phyloP scores from a whole-genome alignment of 768 basidiomycete genomes.

The Kwoniella heveanensis region DNA sequence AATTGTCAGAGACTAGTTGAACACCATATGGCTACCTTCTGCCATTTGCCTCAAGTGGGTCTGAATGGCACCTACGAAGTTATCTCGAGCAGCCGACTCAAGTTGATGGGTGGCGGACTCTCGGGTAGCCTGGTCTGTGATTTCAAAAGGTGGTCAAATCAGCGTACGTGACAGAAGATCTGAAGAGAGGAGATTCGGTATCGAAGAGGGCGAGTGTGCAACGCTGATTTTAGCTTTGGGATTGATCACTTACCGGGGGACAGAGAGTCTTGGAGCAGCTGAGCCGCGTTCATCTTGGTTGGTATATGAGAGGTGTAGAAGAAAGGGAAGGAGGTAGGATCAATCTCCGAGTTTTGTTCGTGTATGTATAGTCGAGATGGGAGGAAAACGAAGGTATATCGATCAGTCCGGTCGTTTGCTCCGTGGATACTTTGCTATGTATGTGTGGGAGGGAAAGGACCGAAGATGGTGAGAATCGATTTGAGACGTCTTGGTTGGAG shows the following conservation, averaged over 20 bases:
- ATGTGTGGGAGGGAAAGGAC: slow-evolving; percentile 1
- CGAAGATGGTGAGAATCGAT: background rate
- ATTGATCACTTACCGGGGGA: slow-evolving; percentile 69
- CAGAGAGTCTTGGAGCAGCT: slow-evolving; percentile 88
- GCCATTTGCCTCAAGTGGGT: background rate
- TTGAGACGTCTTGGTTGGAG: background rate
- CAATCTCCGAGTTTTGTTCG: background rate
- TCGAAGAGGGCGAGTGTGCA: background rate
- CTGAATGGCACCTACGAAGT: slow-evolving; percentile 69
- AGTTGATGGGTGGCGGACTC: slow-evolving; percentile 87
- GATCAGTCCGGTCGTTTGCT: too few species aligned
- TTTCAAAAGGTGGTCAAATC: background rate
- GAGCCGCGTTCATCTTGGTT: slow-evolving; percentile 75
- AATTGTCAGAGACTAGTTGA: slow-evolving; percentile 11
- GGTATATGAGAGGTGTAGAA: background rate
- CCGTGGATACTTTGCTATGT: too few species aligned
- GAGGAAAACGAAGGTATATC: background rate
- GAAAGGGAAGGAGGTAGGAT: background rate
- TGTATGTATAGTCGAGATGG: background rate
- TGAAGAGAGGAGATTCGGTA: too few species aligned
- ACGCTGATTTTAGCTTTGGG: too few species aligned
- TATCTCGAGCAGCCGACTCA: slow-evolving; percentile 79
- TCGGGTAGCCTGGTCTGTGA: slow-evolving; percentile 81
- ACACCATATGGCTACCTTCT: slow-evolving; percentile 8
- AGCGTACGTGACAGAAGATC: too few species aligned